Base-by-base conservation (phyloP, 2,329 filamentous ascomycete species). In the Microascus cirrosus region DNA sequence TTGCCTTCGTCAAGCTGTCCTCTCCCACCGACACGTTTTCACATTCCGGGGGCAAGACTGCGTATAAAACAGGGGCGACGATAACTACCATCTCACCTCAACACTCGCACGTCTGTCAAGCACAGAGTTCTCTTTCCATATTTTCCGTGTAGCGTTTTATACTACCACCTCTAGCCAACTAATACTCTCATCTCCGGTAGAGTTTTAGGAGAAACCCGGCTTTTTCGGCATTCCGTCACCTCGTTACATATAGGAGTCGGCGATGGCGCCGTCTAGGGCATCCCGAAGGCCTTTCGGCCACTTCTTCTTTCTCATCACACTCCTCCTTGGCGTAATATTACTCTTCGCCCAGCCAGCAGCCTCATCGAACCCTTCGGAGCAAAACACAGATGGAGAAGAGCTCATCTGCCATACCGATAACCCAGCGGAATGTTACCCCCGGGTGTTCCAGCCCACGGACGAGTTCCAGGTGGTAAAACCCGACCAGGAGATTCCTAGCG, bases 351-450 rank as follows among this genome's bases (percentile, higher is more conserved):
- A 63, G 11, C 57, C 63, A 25, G 67, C 68, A 34, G 64, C 67
- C 25, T 60, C 66, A 35, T 66, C 73, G 39, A 62, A 70, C n/a
- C 61, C 60, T 39, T 65, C 51, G 60, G 50, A 32, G 11, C 36
- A 28, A 22, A 28, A 4, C 51, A 13, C 62, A 42, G 66, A 72
- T 54, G 66, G 72, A 6, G 65, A 69, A n/a, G 79, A 85, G 48
- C 70, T 87, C 58, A 86, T 89, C 68, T 89, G 85, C 63, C 82
- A 85, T 67, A 82, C 80, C 50, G 72, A 77, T 54, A 76, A 85
- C 63, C 71, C 75, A 0, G 69, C 75, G 53, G 84, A 86, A 59
- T 89, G 85, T 68, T 89, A 89, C 62, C 83, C 85, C 1, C 78
- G 76, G 54, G 61, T 85, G 1, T 89, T 89, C 60, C 74, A 79